Base-by-base conservation (phyloP, 2,329 filamentous ascomycete genomes). In the Aureobasidium sp. region DNA sequence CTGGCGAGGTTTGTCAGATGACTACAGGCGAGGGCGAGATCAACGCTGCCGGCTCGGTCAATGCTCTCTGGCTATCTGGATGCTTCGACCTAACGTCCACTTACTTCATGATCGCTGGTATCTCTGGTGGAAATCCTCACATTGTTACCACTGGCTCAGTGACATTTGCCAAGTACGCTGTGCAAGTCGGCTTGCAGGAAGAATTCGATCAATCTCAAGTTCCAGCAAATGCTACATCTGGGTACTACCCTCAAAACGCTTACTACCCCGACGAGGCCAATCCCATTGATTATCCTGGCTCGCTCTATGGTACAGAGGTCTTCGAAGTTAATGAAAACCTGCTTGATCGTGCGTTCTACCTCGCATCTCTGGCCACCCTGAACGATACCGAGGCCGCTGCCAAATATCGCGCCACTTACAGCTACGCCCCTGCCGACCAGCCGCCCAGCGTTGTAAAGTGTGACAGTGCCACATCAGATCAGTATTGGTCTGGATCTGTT, bases 281-380 rank as follows among this genome's bases (percentile, higher is more conserved):
- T 6, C 25, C 54, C 0, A 6, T 15, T 15, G 54, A 58, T 37
- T 58, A 58, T 30, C 72, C 72, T 8, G 62, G 62, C 7, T 55
- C 57, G 15, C 64, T 74, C 36, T 74, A 73, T 47, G 71, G 72
- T 32, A 74, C 72, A 11, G 73, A 75, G 63, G 71, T 70, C 9
- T 73, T 70, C 60, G 71, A 73, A 60, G 62, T 74, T 27, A 75
- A 74, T 61, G 64, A 68, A 29, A 68, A 65, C 9, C 67, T 75
- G 29, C 69, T 68, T 48, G 63, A 67, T 10, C 37, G 67, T 10
- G 68, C 68, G 9, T 64, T 68, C 16, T 53, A 49, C 25, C 67
- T 74, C 52, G 69, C 72, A 3, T 61, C 62, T 32, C 63, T 57
- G 21, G 69, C 67, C 1, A 63, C 41, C 4, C 66, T 74, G 2